Evolutionary conservation across 352 stramenopile species (phyloP).

Genomic region (Phytophthora brassicae): DNA sequence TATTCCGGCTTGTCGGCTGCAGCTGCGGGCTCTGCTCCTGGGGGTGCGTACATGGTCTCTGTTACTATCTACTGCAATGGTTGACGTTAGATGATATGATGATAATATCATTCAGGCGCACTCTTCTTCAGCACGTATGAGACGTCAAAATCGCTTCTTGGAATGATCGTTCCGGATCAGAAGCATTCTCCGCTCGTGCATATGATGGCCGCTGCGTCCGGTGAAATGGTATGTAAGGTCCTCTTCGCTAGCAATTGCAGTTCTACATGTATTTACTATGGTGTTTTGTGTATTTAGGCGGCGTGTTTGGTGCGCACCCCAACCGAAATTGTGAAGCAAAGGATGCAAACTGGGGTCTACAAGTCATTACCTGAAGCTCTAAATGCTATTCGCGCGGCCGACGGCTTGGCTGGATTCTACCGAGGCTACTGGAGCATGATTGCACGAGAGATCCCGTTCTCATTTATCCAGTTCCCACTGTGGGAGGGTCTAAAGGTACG

Average conservation of each 20-base stretch:
- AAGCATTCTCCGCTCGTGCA: constrained; percentile 91
- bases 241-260: neutral
- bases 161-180: constrained; percentile 49
- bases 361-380: constrained; percentile 71
- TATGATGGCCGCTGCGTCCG: constrained; percentile 94
- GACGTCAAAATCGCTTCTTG: constrained; percentile 82
- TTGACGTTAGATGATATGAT: neutral
- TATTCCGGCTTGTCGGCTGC: constrained; percentile 92
- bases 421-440: constrained; percentile 97
- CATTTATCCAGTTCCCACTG: constrained; percentile 99
- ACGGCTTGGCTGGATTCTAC: constrained; percentile 92
- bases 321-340: constrained; percentile 99
- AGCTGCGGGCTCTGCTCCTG: constrained; percentile 89
- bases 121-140: constrained; percentile 93
- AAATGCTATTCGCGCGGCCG: constrained; percentile 72
- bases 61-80: neutral
- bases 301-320: constrained; percentile 98
- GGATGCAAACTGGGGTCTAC: constrained; percentile 96
- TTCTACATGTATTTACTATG: no score
- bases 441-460: constrained; percentile 99
- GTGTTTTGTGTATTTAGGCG: constrained; percentile 45
- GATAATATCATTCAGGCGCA: constrained; percentile 53
- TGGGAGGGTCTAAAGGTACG: constrained; percentile 96
- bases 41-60: constrained; percentile 45
- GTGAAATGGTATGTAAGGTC: constrained; percentile 85